These are phyloP conservation scores for Scleroderma citrinum DNA, from an alignment of 768 basidiomycete species.

Conservation along the genomic window DNA sequence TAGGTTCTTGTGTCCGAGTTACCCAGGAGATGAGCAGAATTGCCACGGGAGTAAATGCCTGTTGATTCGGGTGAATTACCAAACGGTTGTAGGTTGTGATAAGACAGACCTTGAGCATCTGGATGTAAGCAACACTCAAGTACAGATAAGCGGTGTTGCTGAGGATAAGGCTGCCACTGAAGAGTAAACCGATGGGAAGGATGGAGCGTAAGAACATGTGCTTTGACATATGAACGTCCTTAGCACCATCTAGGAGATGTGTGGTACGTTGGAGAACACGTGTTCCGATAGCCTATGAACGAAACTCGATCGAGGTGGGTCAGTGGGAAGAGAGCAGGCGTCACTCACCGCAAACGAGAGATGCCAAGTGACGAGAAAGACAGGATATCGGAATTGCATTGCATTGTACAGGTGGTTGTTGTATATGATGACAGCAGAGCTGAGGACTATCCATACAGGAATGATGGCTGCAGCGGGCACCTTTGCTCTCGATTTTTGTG, in stretches of 20 bases:
- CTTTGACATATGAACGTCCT: conserved; percentile 74
- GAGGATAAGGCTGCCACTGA: conserved; percentile 86
- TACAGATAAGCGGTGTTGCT: conserved; percentile 92
- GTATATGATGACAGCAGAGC: conserved; percentile 90
- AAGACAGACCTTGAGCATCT: conserved; percentile 80
- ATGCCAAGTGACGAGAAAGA: conserved; percentile 91
- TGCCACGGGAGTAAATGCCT: conserved; percentile 89
- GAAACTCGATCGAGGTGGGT: not conserved
- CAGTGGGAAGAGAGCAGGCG: not conserved
- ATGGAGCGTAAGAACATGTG: conserved; percentile 80
- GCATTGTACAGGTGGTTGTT: conserved; percentile 88
- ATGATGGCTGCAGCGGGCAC: conserved; percentile 69
- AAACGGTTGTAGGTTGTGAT: not conserved
- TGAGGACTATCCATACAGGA: conserved; percentile 89
- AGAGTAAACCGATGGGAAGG: conserved; percentile 88
- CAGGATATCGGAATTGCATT: conserved; percentile 81
- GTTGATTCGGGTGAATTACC: conserved; percentile 1
- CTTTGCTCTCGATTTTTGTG: conserved; percentile 41
- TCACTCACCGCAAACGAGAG: conserved; percentile 55
- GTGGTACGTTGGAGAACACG: conserved; percentile 82
- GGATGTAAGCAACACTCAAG: conserved; percentile 90
- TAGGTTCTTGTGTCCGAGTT: conserved; percentile 85
- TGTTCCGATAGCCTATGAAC: conserved; percentile 67
- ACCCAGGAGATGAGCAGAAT: conserved; percentile 92
- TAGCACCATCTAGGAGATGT: conserved; percentile 66